Evolutionary conservation across 805 yeast genomes (phyloP).

Genomic region (Cyberlindnera lachancei): DNA sequence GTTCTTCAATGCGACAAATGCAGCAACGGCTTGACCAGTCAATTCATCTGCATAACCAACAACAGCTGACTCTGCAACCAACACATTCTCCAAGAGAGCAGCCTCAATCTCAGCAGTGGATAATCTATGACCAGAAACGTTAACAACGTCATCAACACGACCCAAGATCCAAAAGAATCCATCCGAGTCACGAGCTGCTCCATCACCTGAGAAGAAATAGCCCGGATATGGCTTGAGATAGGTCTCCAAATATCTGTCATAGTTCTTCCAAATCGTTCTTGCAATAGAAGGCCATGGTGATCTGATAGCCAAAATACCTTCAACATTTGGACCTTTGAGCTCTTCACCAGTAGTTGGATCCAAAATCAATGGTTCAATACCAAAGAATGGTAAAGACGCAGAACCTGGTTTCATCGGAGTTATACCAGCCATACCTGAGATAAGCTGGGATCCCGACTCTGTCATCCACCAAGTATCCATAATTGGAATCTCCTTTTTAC

Average conservation of each 20-base stretch:
- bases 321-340: conserved; percentile 59
- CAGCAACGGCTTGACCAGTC: conserved; percentile 83
- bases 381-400: conserved; percentile 80
- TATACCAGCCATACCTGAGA: conserved; percentile 69
- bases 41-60: conserved; percentile 78
- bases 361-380: conserved; percentile 64
- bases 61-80: conserved; percentile 74
- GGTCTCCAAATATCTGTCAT: conserved; percentile 70
- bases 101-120: conserved; percentile 90
- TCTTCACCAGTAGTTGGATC: conserved; percentile 74
- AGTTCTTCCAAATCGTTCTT: conserved; percentile 73
- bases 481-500: conserved; percentile 59
- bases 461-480: conserved; percentile 90
- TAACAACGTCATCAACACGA: conserved; percentile 83
- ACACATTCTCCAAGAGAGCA: conserved; percentile 63
- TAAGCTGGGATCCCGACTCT: conserved; percentile 75
- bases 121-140: conserved; percentile 79
- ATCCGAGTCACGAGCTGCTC: conserved; percentile 79
- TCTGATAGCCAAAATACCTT: conserved; percentile 71
- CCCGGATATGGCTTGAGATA: conserved; percentile 78
- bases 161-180: conserved; percentile 85
- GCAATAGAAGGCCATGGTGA: conserved; percentile 83
- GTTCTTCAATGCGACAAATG: conserved; percentile 68
- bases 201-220: conserved; percentile 81
- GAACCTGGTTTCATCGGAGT: conserved; percentile 83